Base-by-base conservation (phyloP, 495 filamentous ascomycete species). In the Pseudotulostoma volvatum region DNA sequence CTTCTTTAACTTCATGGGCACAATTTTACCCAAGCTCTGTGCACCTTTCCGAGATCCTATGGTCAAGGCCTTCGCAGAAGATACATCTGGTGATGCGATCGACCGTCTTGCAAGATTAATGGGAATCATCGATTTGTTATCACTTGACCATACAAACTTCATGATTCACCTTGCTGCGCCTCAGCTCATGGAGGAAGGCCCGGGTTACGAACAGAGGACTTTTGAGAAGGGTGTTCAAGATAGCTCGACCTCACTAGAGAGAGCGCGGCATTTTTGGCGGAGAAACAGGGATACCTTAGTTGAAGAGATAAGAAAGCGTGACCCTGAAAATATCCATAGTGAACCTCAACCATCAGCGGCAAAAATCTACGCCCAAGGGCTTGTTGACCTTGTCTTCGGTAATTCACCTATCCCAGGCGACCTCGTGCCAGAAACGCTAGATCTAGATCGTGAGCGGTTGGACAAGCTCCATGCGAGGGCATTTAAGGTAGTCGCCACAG, bases 111-210 rank as follows among this genome's bases (percentile, higher is more conserved):
- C 85, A 39, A 76, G 81, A 20, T 63, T 96, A 18, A 79, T 93
- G 50, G 73, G 77, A 38, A 79, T 92, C 28, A 84, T 95, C 37
- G 84, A 97, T 50, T 68, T 87, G 36, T 74, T 97, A 46, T 79
- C 84, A n/a, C 72, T 95, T 38, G 90, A 97, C 52, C 87, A 95
- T 49, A 82, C 86, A 5, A 97, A 97, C 53, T 96, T 90, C 49
- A 73, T 93, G 57, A 69, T 97, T 8, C 79, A 79, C 49, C 63
- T 81, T 21, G 76, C 79, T 0, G 84, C 84, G 0, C 84, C 85
- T 1, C 72, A 74, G 23, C 74, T 97, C 18, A 77, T 94, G 34
- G 72, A 83, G 42, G 77, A 93, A 44, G 82, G 82, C 2, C 62
- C 76, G 0, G 70, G 73, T 0, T 95, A 96, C 54, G 90, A 97